Evolutionary conservation across 192 early-diverging fungal species (phyloP), one percentile per base, ranked within the genome.

Genomic region (Coemansia sp.): DNA sequence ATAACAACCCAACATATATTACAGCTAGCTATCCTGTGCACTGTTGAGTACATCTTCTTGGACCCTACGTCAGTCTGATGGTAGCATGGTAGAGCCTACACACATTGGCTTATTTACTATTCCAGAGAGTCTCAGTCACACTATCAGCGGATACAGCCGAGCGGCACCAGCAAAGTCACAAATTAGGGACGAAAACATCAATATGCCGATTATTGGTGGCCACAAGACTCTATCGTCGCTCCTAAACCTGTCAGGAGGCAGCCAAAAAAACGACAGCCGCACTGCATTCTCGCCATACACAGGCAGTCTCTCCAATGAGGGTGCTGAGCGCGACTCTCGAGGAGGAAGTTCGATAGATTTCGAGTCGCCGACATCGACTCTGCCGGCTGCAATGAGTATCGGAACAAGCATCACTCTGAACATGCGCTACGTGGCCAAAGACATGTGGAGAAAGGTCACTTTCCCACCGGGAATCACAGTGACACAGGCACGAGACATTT

Each of bases 391-490:
- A 15, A 55, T 74, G 43, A 54, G 51, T 32, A 34, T 65, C 46
- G 62, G 62, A 11, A 56, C 66, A 9, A 69, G 72, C 48, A 64
- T 74, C 30, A 65, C 72, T 1, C 20, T 79, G 7, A 64, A 71
- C 37, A 61, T 79, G 32, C 64, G 76, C 38, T 78, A 78, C 30
- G 76, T 78, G 25, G 67, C 76, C 45, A 70, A 72, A 50, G 77
- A 79, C 50, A 50, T 70, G 54, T 79, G 77, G 77, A 49, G 67
- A 38, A 62, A 71, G 29, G 54, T 79, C 17, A 63, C 64, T 0
- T 79, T 79, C 23, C 77, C 77, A 9, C 72, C 72, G 0, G 72
- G 72, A 3, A 65, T 79, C 28, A 75, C 77, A 0, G 77, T 79
- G 19, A 73, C 72, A 7, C 77, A 79, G 35, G 77, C 77, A 4